These are phyloP conservation scores for Barbatosphaeria neglecta DNA, from an alignment of 495 filamentous ascomycete species.

Conservation along the genomic window DNA sequence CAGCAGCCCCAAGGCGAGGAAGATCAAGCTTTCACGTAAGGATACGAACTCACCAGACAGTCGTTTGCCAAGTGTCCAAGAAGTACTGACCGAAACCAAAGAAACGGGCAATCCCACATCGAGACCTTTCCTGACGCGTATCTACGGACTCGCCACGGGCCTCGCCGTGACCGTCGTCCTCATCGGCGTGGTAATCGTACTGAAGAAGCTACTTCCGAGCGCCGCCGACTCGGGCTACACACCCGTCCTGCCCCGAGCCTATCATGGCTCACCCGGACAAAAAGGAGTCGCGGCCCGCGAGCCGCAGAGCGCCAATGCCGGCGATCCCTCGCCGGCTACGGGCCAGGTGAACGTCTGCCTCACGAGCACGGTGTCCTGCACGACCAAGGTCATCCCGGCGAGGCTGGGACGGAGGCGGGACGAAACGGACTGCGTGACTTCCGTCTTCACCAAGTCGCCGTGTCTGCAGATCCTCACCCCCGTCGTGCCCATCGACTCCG, in stretches of 20 bases:
- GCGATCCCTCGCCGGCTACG: not conserved
- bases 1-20: not conserved
- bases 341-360: not conserved
- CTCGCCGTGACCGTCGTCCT: slow-evolving; percentile 3
- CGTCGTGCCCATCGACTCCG: not conserved
- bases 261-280: too few relatives aligned
- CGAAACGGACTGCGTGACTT: too few relatives aligned
- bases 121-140: slow-evolving; percentile 2
- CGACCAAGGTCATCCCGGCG: too few relatives aligned
- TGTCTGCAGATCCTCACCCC: not conserved
- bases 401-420: too few relatives aligned
- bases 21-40: slow-evolving; percentile 3
- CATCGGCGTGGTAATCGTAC: slow-evolving; percentile 6
- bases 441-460: too few relatives aligned
- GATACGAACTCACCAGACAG: not conserved
- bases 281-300: too few relatives aligned
- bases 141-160: slow-evolving; percentile 3
- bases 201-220: slow-evolving; percentile 2
- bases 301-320: not conserved
- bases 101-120: slow-evolving; percentile 4
- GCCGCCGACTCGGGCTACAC: slow-evolving; percentile 3
- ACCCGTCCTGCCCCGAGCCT: too few relatives aligned
- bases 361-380: not conserved
- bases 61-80: not conserved
- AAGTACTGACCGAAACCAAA: not conserved